These are phyloP conservation scores for Limnanthes douglasii DNA, from an alignment of 345 rosid genomes.

Conservation along the genomic window DNA sequence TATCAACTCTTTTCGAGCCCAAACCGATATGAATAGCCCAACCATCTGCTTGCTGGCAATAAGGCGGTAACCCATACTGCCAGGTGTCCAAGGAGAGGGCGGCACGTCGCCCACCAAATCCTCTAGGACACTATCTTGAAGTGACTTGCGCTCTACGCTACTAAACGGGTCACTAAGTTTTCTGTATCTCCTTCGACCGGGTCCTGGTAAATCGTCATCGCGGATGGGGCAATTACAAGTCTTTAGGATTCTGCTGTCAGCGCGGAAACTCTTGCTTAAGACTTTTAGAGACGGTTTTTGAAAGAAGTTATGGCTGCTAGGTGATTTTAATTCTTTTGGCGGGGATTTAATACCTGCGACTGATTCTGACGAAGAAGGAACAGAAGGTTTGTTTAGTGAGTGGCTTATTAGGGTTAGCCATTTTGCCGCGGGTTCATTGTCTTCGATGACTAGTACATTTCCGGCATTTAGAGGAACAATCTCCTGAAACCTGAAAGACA, in stretches of 20 bases:
- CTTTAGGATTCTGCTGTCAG: conserved; percentile 55
- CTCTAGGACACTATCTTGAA: conserved; percentile 16
- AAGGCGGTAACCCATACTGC: conserved; percentile 36
- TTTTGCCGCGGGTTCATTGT: conserved; percentile 92
- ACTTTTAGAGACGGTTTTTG: conserved; percentile 71
- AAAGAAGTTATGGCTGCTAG: conserved; percentile 32
- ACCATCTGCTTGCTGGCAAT: conserved; percentile 94
- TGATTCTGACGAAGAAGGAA: conserved; percentile 21
- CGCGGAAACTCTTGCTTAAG: conserved; percentile 47
- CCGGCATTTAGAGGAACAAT: conserved; percentile 95
- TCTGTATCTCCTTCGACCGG: conserved; percentile 24
- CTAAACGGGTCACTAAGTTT: conserved; percentile 30
- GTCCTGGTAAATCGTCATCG: conserved; percentile 12
- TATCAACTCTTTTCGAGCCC: conserved; percentile 73
- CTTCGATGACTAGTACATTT: conserved; percentile 75
- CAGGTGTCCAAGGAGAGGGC: conserved; percentile 10
- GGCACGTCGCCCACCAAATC: conserved; percentile 16
- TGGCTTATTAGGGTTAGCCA: conserved; percentile 82
- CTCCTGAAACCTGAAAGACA: conserved; percentile 72
- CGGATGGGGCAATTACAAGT: conserved; percentile 49
- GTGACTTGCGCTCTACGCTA: no score
- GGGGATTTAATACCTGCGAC: conserved; percentile 15
- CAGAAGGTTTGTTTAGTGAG: conserved; percentile 49
- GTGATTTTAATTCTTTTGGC: conserved; percentile 21
- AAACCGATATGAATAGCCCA: conserved; percentile 75